Evolutionary conservation across 805 yeast species (phyloP), one percentile per base, ranked within the genome.

Genomic region (Ogataea methanolica): DNA sequence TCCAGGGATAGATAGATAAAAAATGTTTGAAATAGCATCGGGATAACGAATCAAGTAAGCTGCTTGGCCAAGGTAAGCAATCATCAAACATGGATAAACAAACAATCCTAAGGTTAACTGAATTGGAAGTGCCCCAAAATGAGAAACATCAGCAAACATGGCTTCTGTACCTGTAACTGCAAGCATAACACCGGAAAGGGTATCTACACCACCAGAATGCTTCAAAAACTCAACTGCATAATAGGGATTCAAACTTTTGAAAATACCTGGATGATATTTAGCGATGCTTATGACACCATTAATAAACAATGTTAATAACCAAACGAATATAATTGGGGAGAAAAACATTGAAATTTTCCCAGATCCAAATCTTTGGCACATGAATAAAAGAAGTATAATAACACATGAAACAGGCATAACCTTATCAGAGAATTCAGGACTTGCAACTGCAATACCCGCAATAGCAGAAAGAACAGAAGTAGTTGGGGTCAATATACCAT

Each of bases 71-170:
- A 80, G 65, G 55, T 80, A 80, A 23, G 74, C 65, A n/a, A 78
- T 55, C 55, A 77, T 68, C 54, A 80, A 61, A 36, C 75, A 67
- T 15, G 83, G 79, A 53, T 76, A 79, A n/a, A 78, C 81, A 48
- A 77, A 67, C 4, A 54, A 50, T 2, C 71, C 47, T 39, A 78
- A 60, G 8, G 83, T 70, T 11, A 79, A 44, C 51, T 78, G 80
- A 41, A 78, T 68, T 1, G 84, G 75, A 5, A 66, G 52, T 23
- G 68, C 67, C 3, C 82, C 79, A 55, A 79, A 77, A 56, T 77
- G 82, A 4, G 83, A 80, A 43, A 79, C 68, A 60, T 80, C 85
- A 2, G 84, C 82, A 64, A 80, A 81, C 80, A 80, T 75, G 6
- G 85, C 83, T 52, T 80, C 85, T 4, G 77, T 68, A 33, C 85